Percentiles rank a stretch among this genome's conserved stretches.
Conservation (phyloP, 768 basidiomycete genomes). For the Amanita brunnescens region DNA sequence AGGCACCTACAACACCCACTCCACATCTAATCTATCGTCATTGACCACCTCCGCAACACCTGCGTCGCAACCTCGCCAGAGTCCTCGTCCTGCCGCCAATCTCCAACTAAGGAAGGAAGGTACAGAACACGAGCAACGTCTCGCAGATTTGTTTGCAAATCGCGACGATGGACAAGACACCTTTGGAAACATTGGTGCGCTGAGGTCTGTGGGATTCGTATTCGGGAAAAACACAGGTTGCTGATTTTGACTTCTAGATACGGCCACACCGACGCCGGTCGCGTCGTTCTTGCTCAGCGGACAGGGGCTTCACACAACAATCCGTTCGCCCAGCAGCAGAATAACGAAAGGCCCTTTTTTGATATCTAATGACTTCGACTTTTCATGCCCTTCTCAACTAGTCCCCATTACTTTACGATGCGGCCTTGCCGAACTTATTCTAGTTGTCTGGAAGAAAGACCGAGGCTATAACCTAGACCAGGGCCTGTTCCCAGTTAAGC, state of each 20-base stretch:
- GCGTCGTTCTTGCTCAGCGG: slow-evolving; percentile 31
- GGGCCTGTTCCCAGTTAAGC: too few relatives aligned
- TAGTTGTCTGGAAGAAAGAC: neutral
- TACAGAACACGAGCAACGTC: slow-evolving; percentile 61
- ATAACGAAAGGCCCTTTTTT: slow-evolving; percentile 71
- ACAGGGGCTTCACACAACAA: slow-evolving; percentile 44
- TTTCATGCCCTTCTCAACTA: neutral
- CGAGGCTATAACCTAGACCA: too few relatives aligned
- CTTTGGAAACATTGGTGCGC: slow-evolving; percentile 79
- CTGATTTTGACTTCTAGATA: slow-evolving; percentile 29
- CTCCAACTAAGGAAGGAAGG: slow-evolving; percentile 33
- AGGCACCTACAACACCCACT: slow-evolving; percentile 57
- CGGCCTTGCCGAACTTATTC: neutral
- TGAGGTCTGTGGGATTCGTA: slow-evolving; percentile 42
- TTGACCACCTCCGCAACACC: slow-evolving; percentile 25
- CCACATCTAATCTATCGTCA: slow-evolving; percentile 34
- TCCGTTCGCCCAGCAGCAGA: slow-evolving; percentile 58
- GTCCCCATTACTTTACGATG: neutral
- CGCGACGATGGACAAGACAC: slow-evolving; percentile 92
- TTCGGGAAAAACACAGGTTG: neutral
- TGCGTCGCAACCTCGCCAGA: slow-evolving; percentile 23
- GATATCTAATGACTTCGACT: slow-evolving; percentile 37
- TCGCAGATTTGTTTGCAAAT: slow-evolving; percentile 80
- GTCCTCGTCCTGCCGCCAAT: slow-evolving; percentile 20
- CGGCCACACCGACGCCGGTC: slow-evolving; percentile 49